These are phyloP conservation scores for Trifolium fragiferum DNA, from an alignment of 306 rosid genomes.

Conservation along the genomic window DNA sequence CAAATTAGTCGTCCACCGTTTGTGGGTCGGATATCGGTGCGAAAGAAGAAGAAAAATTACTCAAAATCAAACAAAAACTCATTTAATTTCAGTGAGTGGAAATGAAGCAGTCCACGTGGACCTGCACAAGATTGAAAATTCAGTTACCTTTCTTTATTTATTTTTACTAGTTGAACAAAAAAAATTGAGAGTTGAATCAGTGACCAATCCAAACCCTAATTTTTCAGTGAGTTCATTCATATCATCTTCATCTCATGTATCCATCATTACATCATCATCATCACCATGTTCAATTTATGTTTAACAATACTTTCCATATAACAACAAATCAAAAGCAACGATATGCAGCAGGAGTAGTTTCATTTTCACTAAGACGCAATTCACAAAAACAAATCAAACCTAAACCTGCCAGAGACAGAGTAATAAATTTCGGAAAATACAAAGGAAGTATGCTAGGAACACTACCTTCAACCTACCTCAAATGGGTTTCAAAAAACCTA, in stretches of 20 bases:
- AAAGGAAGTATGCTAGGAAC: conserved; percentile 73
- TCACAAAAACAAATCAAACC: neutral
- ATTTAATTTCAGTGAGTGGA: neutral
- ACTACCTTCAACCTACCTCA: conserved; percentile 70
- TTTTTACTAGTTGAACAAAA: too few relatives aligned
- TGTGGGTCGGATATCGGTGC: too few relatives aligned
- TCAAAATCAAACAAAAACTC: too few relatives aligned
- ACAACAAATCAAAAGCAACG: neutral
- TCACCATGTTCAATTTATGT: neutral
- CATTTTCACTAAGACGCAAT: neutral
- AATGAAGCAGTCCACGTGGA: neutral
- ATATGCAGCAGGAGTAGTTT: neutral
- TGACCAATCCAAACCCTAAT: neutral
- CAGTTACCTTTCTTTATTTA: too few relatives aligned
- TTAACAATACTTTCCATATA: neutral
- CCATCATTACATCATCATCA: neutral
- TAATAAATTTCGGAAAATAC: conserved; percentile 63
- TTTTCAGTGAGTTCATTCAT: too few relatives aligned
- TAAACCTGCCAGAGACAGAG: conserved; percentile 47
- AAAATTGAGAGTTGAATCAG: too few relatives aligned
- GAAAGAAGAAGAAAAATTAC: too few relatives aligned
- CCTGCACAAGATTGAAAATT: neutral
- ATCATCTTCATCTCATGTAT: neutral
- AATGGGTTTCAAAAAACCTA: conserved; percentile 65
- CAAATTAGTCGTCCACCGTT: too few relatives aligned